Conservation (phyloP, 2,329 filamentous ascomycete genomes). For the Cladosporium sp. region DNA sequence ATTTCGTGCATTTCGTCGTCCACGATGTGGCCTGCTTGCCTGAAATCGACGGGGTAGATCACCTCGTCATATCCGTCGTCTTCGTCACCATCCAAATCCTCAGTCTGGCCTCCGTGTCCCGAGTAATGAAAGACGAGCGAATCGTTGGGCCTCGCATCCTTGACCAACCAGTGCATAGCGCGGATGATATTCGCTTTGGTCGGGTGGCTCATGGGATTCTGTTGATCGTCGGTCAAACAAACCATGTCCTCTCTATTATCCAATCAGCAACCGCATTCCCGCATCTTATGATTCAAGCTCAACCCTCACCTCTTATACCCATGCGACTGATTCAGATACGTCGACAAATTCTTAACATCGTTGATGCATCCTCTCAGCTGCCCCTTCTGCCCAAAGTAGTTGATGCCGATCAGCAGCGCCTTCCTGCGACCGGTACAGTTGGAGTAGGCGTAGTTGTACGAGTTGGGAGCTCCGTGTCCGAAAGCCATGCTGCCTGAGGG, state of each 20-base stretch:
- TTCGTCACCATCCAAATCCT: slow-evolving; percentile 73
- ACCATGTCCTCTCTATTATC: slow-evolving; percentile 80
- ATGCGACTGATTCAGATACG: slow-evolving; percentile 81
- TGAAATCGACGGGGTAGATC: slow-evolving; percentile 78
- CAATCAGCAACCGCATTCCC: too few relatives aligned
- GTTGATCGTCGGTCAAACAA: slow-evolving; percentile 89
- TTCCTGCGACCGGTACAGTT: slow-evolving; percentile 84
- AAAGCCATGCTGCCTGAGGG: slow-evolving; percentile 48
- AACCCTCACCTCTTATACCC: slow-evolving; percentile 61
- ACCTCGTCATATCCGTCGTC: slow-evolving; percentile 79
- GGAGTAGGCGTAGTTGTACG: slow-evolving; percentile 77
- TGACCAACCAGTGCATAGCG: slow-evolving; percentile 97
- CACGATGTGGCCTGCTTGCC: slow-evolving; percentile 72
- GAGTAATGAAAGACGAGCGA: slow-evolving; percentile 98
- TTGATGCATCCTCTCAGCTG: slow-evolving; percentile 94
- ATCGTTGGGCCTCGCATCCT: slow-evolving; percentile 86
- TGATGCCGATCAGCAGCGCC: slow-evolving; percentile 88
- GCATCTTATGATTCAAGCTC: too few relatives aligned
- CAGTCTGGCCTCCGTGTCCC: slow-evolving; percentile 77
- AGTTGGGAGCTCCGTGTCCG: slow-evolving; percentile 71
- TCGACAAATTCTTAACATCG: slow-evolving; percentile 85
- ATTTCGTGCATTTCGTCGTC: slow-evolving; percentile 79
- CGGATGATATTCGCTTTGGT: slow-evolving; percentile 92
- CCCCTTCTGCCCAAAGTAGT: slow-evolving; percentile 89
- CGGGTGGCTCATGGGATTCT: slow-evolving; percentile 94